Base-by-base conservation (phyloP, 106 monocot genomes). In the Gastrodia elata region DNA sequence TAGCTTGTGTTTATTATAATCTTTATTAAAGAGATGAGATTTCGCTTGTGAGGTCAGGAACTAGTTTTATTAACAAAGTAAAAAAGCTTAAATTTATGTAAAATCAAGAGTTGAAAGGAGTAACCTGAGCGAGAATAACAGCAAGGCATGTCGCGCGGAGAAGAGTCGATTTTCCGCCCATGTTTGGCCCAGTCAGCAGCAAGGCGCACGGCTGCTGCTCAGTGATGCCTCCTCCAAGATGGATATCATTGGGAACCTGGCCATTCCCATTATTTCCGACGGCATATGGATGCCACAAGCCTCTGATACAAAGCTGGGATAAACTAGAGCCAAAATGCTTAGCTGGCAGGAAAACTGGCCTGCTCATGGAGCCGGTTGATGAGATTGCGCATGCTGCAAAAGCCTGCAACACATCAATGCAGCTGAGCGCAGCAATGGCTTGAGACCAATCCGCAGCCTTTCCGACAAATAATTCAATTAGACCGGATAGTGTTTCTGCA, bases 91-190 rank as follows among this genome's bases (percentile, higher is more conserved):
- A 67, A 68, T 37, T 15, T 57, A 5, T 8, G 14, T 37, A n/a
- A 61, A 8, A 32, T 61, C 32, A 61, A 24, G 20, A 6, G 64
- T 65, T 68, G n/a, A 27, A 20, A 70, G 39, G 80, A 38, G n/a
- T 48, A 59, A 97, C 97, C 97, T 97, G 97, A 18, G 97, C 97
- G 25, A 93, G 72, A 74, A 97, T 82, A n/a, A 90, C 88, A 57
- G 84, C 82, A 64, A 97, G 76, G 78, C 97, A 97, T 36, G 97
- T 88, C 43, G 97, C 97, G 55, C 97, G 90, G 68, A 97, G 65
- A 39, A 97, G 78, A 24, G 97, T 97, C 55, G 97, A 97, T 75
- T 97, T 97, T 48, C 97, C 97, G 65, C 97, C 97, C 97, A 97
- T 97, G 75, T 97, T 97, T 74, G 97, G 97, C 75, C 97, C 97